phyloP scores from a whole-genome alignment of 2,329 filamentous ascomycete genomes.

The Boeremia exigua region DNA sequence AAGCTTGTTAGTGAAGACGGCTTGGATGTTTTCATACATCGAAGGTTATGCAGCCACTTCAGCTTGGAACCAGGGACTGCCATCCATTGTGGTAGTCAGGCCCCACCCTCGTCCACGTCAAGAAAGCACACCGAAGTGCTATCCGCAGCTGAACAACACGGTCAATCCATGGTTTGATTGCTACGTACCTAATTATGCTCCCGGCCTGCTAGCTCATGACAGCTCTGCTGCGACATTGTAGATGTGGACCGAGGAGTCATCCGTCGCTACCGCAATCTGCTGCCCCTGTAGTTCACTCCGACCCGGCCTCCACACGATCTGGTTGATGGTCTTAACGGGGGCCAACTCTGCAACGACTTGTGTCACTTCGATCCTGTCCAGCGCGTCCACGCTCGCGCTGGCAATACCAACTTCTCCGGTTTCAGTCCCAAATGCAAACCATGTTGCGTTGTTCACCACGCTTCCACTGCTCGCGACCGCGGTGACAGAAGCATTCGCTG shows the following conservation, averaged over 20 bases:
- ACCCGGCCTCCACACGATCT: slow-evolving; percentile 43
- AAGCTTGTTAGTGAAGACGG: too few relatives aligned
- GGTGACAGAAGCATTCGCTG: slow-evolving; percentile 36
- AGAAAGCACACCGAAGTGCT: too few relatives aligned
- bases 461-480: slow-evolving; percentile 32
- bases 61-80: too few relatives aligned
- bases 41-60: too few relatives aligned
- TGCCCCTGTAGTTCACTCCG: slow-evolving; percentile 10
- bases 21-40: too few relatives aligned
- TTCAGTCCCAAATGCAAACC: slow-evolving; percentile 45
- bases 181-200: too few relatives aligned
- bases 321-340: slow-evolving; percentile 41
- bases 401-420: slow-evolving; percentile 36
- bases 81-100: too few relatives aligned
- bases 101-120: too few relatives aligned
- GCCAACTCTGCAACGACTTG: slow-evolving; percentile 22
- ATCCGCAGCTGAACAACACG: too few relatives aligned
- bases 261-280: slow-evolving; percentile 50
- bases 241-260: slow-evolving; percentile 50
- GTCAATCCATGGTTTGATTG: too few relatives aligned
- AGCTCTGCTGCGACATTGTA: slow-evolving; percentile 25
- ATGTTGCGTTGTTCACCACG: background rate
- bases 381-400: background rate
- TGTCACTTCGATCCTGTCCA: slow-evolving; percentile 24
- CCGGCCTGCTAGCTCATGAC: background rate